These are phyloP conservation scores for Fusarium ambrosium DNA, from an alignment of 2,329 filamentous ascomycete species.

Conservation along the genomic window DNA sequence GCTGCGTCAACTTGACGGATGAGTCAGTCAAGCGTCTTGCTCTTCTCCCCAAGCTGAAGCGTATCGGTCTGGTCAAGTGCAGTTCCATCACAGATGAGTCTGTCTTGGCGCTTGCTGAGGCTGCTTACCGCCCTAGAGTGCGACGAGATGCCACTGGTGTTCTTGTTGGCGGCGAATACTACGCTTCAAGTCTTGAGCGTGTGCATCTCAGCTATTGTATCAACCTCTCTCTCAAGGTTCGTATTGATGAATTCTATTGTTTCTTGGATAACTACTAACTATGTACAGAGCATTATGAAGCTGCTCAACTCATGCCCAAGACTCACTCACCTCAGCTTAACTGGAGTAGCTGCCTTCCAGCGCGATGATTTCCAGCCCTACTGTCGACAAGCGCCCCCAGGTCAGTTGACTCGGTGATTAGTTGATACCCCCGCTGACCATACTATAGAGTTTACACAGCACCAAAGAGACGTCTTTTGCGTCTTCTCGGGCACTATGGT, in stretches of 20 bases:
- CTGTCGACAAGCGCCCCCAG: constrained; percentile 85
- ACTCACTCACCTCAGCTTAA: constrained; percentile 93
- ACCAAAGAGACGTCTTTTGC: constrained; percentile 95
- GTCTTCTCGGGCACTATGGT: constrained; percentile 95
- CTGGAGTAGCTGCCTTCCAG: constrained; percentile 91
- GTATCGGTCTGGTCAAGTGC: constrained; percentile 96
- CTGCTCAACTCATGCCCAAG: constrained; percentile 92
- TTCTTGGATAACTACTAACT: constrained; percentile 29
- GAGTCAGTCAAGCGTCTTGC: constrained; percentile 87
- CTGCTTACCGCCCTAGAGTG: constrained; percentile 67
- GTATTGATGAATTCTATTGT: constrained; percentile 46
- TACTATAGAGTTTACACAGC: constrained; percentile 85
- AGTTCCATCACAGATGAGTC: constrained; percentile 89
- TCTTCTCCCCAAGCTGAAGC: constrained; percentile 89
- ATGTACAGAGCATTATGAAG: constrained; percentile 82
- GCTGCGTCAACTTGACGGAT: constrained; percentile 90
- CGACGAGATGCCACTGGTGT: constrained; percentile 64
- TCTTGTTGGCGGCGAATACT: constrained; percentile 65
- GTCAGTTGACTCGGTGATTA: constrained; percentile 57
- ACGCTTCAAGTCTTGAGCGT: constrained; percentile 80
- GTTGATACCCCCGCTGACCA: constrained; percentile 42
- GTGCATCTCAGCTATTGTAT: constrained; percentile 97
- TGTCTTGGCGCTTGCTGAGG: constrained; percentile 85
- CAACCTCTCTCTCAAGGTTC: constrained; percentile 83
- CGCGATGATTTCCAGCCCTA: constrained; percentile 86